Percentiles rank a stretch among this genome's conserved stretches.
These are phyloP conservation scores for Talaromyces stipitatus DNA, from an alignment of 495 filamentous ascomycete species.

Conservation along the genomic window DNA sequence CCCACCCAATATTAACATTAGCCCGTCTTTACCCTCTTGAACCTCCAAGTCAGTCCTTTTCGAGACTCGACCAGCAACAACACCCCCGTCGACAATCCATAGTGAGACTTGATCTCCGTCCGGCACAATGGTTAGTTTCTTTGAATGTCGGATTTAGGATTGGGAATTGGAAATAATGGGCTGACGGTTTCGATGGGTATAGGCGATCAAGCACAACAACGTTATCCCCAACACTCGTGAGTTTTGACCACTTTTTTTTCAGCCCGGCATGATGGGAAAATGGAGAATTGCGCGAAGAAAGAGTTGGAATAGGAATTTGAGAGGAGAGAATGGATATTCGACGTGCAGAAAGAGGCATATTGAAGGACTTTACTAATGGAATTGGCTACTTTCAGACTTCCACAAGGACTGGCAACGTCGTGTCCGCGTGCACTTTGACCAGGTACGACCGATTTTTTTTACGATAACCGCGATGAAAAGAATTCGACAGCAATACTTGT, in stretches of 20 bases:
- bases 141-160: neutral
- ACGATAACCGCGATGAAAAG: slow-evolving; percentile 9
- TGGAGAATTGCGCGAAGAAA: neutral
- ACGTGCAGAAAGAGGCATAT: slow-evolving; percentile 7
- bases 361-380: slow-evolving; percentile 12
- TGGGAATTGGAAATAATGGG: neutral
- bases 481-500: neutral
- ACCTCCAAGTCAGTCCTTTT: slow-evolving; percentile 17
- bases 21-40: slow-evolving; percentile 9
- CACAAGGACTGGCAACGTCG: slow-evolving; percentile 99
- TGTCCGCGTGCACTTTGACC: slow-evolving; percentile 97
- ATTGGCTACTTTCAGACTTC: slow-evolving; percentile 62
- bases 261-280: neutral
- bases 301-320: slow-evolving; percentile 11
- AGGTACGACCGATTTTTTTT: slow-evolving; percentile 55
- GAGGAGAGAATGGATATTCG: slow-evolving; percentile 5
- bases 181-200: slow-evolving; percentile 9
- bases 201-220: slow-evolving; percentile 99
- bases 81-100: slow-evolving; percentile 29
- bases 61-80: slow-evolving; percentile 45
- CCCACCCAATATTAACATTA: slow-evolving; percentile 27
- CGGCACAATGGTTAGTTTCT: slow-evolving; percentile 56
- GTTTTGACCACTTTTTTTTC: slow-evolving; percentile 25
- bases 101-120: slow-evolving; percentile 54
- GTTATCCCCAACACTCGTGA: slow-evolving; percentile 95